Evolutionary conservation across 768 basidiomycete species (phyloP).

Genomic region (Neoboletus subvelutipes): DNA sequence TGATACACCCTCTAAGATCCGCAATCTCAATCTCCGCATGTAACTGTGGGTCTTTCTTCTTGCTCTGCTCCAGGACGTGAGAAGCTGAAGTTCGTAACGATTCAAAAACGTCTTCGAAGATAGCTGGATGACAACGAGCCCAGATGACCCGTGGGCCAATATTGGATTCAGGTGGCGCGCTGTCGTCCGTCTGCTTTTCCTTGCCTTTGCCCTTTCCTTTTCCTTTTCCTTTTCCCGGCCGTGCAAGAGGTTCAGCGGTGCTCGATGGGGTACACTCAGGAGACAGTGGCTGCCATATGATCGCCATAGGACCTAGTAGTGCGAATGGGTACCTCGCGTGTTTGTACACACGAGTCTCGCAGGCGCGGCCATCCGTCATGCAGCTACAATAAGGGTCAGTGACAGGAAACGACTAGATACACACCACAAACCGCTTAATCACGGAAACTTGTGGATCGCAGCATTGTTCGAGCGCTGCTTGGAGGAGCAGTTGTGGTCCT

Average conservation of each 20-base stretch:
- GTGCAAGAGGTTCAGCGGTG: not conserved
- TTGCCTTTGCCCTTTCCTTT: slow-evolving; percentile 16
- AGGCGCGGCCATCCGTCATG: slow-evolving; percentile 60
- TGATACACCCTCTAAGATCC: slow-evolving; percentile 69
- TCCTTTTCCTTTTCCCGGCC: slow-evolving; percentile 10
- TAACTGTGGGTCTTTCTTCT: slow-evolving; percentile 20
- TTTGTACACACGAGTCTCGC: slow-evolving; percentile 68
- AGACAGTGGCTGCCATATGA: slow-evolving; percentile 66
- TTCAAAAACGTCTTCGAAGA: slow-evolving; percentile 55
- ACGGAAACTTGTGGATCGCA: slow-evolving; percentile 70
- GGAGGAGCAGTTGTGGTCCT: slow-evolving; percentile 58
- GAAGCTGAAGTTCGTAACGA: slow-evolving; percentile 55
- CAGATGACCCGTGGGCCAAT: slow-evolving; percentile 53
- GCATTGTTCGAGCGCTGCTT: slow-evolving; percentile 48
- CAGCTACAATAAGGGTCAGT: slow-evolving; percentile 44
- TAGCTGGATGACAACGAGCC: slow-evolving; percentile 78
- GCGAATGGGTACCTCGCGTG: slow-evolving; percentile 62
- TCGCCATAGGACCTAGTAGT: slow-evolving; percentile 65
- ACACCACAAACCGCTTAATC: slow-evolving; percentile 50
- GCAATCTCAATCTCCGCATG: slow-evolving; percentile 55
- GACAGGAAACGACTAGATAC: not conserved
- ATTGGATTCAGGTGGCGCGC: slow-evolving; percentile 2
- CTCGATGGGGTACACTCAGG: not conserved
- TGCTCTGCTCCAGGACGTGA: slow-evolving; percentile 41
- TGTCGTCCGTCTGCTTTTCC: slow-evolving; percentile 31